Base-by-base conservation (phyloP, 2,329 filamentous ascomycete species). In the Chrysoporthe austroafricana region DNA sequence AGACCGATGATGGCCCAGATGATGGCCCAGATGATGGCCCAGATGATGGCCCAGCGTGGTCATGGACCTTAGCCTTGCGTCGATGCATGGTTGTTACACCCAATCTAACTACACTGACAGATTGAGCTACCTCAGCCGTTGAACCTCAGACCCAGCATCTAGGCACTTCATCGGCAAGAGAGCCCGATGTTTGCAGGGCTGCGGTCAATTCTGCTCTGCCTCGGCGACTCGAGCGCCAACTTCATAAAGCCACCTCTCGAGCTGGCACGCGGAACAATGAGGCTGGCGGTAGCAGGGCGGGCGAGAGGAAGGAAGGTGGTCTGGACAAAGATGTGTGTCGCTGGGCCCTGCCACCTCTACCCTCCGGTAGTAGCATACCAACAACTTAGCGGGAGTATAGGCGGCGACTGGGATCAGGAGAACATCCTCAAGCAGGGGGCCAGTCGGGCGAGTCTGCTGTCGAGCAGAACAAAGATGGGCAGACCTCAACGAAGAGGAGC, bases 381-480 rank as follows among this genome's bases (percentile, higher is more conserved):
- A 68, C 60, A 56, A 11, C 32, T 13, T 43, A n/a, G 52, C 9
- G 21, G n/a, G 21, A 48, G 21, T 54, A 21, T 71, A 95, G 92
- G 87, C 63, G 83, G 95, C 82, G 92, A 96, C 78, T 88, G 85
- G 71, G 86, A 94, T 34, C 93, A 96, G 79, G 88, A 96, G 79
- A 88, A 92, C 71, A 80, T 94, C 76, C 76, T 96, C 18, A 88
- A 88, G 48, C 82, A 88, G 72, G 92, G 92, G 75, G 86, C 59
- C 92, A 96, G 81, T 82, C 86, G 80, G 92, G 93, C 76, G 91
- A 91, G 78, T 83, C 79, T 62, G 92, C 92, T 5, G 76, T 88
- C 26, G 93, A 96, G 80, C 92, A 96, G 80, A 91, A 90, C 73
- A 94, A 95, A 82, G 93, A 96, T 77, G 90, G 93, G 78, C 83